Percentiles rank a stretch among this genome's conserved stretches.
These are phyloP conservation scores for Mycena crocata DNA, from an alignment of 768 basidiomycete species.

Conservation along the genomic window DNA sequence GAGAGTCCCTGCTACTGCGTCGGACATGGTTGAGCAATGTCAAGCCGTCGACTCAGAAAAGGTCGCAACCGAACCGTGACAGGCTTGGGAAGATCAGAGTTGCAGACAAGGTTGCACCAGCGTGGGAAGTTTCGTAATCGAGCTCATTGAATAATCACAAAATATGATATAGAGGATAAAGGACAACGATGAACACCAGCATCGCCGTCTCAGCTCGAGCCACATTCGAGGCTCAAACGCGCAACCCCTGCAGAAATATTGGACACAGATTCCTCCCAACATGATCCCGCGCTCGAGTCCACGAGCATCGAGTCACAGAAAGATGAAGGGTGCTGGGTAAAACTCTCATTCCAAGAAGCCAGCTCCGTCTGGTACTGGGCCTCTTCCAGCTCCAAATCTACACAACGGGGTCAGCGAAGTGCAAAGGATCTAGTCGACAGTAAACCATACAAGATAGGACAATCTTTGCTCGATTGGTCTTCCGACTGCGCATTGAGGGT, in stretches of 20 bases:
- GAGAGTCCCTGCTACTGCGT: constrained; percentile 15
- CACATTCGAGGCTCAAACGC: not conserved
- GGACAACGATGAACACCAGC: not conserved
- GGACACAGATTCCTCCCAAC: not conserved
- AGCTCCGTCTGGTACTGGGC: not conserved
- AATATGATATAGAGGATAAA: not conserved
- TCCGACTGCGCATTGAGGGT: not conserved
- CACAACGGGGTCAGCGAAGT: not conserved
- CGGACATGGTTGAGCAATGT: constrained; percentile 1
- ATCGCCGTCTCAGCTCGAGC: not conserved
- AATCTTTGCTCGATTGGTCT: not conserved
- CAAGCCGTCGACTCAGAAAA: not conserved
- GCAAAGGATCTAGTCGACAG: not conserved
- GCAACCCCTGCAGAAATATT: not conserved
- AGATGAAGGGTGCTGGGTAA: not conserved
- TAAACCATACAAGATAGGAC: not conserved
- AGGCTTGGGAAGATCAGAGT: not conserved
- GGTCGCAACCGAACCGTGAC: not conserved
- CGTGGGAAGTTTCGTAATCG: too few relatives aligned
- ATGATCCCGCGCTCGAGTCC: not conserved
- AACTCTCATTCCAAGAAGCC: not conserved
- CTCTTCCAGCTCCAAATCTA: not conserved
- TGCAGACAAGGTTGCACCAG: not conserved
- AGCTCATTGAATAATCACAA: too few relatives aligned
- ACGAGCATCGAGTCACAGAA: not conserved